Base-by-base conservation (phyloP, 2,329 filamentous ascomycete genomes). In the Diplodia mutila region DNA sequence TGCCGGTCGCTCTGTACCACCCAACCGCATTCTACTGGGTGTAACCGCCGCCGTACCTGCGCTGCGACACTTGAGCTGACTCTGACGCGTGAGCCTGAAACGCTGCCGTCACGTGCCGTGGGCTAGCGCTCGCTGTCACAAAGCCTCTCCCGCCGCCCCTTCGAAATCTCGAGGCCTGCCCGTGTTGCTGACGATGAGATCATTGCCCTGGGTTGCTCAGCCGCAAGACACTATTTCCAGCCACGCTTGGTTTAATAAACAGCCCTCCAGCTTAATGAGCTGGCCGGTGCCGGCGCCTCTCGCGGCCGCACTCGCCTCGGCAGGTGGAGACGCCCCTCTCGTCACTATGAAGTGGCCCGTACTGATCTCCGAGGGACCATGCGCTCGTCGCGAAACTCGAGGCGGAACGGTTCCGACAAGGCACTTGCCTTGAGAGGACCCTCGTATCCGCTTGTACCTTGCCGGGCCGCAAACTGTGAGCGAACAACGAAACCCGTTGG, bases 11-110 rank as follows among this genome's bases (percentile, higher is more conserved):
- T 37, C n/a, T 27, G n/a, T 46, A 7, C 11, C 23, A 4, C 21
- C 18, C 42, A 51, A 46, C 12, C 27, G 59, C 29, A n/a, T 51
- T 37, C 39, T 37, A 12, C 34, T 37, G 8, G 49, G 23, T 63
- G 59, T 63, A 63, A 63, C 59, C 59, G 59, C 59, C 59, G 59
- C 59, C 46, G 46, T 51, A 63, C 59, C 59, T 63, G 59, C 59
- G 59, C 59, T 63, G 59, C 59, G 59, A 63, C 59, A 51, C 59
- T 25, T 18, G 8, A 49, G n/a, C 29, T 52, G 42, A 51, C 27
- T 51, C 59, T 51, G 42, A 63, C 59, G 59, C 46, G 59, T 39
- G 59, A 51, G 39, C n/a, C 59, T 63, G 59, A 63, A 63, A 63
- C 59, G 39, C 21, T 3, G 39, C 23, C 6, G 18, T 61, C 57